Evolutionary conservation across 192 early-diverging fungal genomes (phyloP), one percentile per base, ranked within the genome.

Genomic region (Mortierella antarctica): DNA sequence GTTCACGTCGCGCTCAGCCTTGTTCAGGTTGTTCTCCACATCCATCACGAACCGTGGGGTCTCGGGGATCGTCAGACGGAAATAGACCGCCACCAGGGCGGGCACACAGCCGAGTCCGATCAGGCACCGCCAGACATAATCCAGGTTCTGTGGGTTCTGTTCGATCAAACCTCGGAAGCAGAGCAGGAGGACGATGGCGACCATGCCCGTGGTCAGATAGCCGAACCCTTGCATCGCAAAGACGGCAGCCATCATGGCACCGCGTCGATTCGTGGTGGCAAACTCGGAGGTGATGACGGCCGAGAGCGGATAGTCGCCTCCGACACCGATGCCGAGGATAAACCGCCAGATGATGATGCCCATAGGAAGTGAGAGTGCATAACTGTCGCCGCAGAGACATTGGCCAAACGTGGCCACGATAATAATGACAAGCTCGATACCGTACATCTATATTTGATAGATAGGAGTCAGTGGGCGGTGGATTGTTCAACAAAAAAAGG

Each of bases 221-320:
- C 95, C 96, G 64, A 96, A 87, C 13, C 94, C 94, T 82, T 95
- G 95, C 92, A 93, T 95, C 47, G 94, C 89, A 83, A 96, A 97
- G 47, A 96, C 96, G 2, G 88, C 88, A 2, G 91, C 83, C 58
- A 96, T 92, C 87, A 97, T 88, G 65, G 88, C 90, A 58, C 96
- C 96, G 41, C 96, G 89, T 83, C 90, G 88, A 10, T 88, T 67
- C 12, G 88, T 86, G 18, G 88, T 91, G 49, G 96, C 91, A 70
- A 95, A 96, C 84, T 97, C 96, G 50, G 94, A 93, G n/a, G 94
- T 93, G 57, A 97, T 97, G 60, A 92, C 91, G 9, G 94, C 93
- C 0, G 93, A 73, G 31, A 81, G 65, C 1, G 78, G 78, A 23
- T 81, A 73, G 46, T 98, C 97, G 31, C 96, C 96, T 71, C 97